Evolutionary conservation across 1,284 basidiomycete genomes (phyloP).

Genomic region (Rhodotorula sp.): DNA sequence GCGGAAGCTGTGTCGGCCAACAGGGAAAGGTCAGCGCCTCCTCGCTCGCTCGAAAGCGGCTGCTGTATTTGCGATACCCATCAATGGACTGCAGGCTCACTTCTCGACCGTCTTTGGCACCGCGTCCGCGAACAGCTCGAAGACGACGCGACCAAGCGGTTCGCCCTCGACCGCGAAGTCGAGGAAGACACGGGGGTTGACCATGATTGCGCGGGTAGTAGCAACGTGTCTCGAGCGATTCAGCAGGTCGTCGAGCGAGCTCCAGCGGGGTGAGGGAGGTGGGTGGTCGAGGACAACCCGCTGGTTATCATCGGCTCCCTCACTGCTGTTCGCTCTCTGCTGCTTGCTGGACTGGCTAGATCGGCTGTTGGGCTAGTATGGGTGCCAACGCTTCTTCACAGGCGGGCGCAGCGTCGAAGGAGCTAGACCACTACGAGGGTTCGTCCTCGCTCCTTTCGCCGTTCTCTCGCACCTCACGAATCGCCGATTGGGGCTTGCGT

Average conservation of each 20-base stretch:
- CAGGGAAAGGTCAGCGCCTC: not conserved
- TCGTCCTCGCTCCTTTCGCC: not conserved
- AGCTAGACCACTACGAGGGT: slow-evolving; percentile 8
- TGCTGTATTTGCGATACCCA: too few relatives aligned
- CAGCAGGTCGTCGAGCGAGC: not conserved
- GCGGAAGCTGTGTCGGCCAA: slow-evolving; percentile 63
- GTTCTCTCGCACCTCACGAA: not conserved
- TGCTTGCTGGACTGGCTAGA: too few relatives aligned
- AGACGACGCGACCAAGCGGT: slow-evolving; percentile 68
- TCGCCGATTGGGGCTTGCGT: not conserved
- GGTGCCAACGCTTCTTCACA: slow-evolving; percentile 11
- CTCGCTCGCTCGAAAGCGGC: not conserved
- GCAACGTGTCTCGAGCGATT: not conserved
- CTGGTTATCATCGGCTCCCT: not conserved
- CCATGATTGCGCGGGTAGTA: slow-evolving; percentile 46
- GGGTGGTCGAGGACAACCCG: not conserved
- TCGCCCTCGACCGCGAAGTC: slow-evolving; percentile 58
- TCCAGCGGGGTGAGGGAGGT: not conserved
- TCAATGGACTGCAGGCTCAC: not conserved
- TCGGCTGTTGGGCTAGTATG: not conserved
- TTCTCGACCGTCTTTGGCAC: slow-evolving; percentile 84
- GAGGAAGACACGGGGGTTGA: slow-evolving; percentile 64
- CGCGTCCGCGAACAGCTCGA: slow-evolving; percentile 72
- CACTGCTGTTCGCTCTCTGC: not conserved
- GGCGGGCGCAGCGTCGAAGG: not conserved